Base-by-base conservation (phyloP, 2,329 filamentous ascomycete species). In the Fusarium azukiicola region DNA sequence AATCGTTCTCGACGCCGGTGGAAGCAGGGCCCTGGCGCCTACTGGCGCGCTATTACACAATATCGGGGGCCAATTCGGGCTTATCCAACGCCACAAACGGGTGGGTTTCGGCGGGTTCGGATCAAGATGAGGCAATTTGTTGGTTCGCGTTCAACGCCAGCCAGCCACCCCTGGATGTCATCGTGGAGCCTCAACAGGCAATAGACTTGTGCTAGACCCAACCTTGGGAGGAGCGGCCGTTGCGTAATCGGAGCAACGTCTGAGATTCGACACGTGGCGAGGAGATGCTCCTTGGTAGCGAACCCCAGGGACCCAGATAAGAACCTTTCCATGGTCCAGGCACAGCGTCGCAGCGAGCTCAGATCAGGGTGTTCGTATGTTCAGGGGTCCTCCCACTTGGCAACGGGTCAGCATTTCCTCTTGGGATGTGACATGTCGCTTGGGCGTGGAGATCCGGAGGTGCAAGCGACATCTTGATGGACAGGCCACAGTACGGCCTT, bases 1-100 rank as follows among this genome's bases (percentile, higher is more conserved):
- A 38, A 70, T 70, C 67, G 52, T 70, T 61, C 63, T 69, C 50
- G 49, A 56, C 13, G 67, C 40, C 36, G 42, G n/a, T n/a, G 32
- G 27, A 52, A 50, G 44, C 14, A 17, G 36, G n/a, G 21, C 36
- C 27, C 27, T 58, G 36, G 67, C 50, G 36, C 19, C 19, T 23
- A 4, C 6, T n/a, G 21, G 32, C 36, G 49, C 36, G 47, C 42
- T 44, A 52, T 68, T 52, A 52, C 66, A 52, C 66, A 46, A 21
- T 52, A 32, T 68, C 8, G 11, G 16, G 38, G 6, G 46, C 63
- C 52, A 54, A 69, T 27, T 14, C 23, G 11, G 19, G 27, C 67
- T 38, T 69, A 56, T 69, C 50, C 23, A 46, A 44, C 67, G 67
- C 67, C 38, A 69, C 40, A 49, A 49, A 42, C 14, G 32, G 38